Conservation (phyloP, 2,329 filamentous ascomycete genomes). For the Penicillium oxalicum region DNA sequence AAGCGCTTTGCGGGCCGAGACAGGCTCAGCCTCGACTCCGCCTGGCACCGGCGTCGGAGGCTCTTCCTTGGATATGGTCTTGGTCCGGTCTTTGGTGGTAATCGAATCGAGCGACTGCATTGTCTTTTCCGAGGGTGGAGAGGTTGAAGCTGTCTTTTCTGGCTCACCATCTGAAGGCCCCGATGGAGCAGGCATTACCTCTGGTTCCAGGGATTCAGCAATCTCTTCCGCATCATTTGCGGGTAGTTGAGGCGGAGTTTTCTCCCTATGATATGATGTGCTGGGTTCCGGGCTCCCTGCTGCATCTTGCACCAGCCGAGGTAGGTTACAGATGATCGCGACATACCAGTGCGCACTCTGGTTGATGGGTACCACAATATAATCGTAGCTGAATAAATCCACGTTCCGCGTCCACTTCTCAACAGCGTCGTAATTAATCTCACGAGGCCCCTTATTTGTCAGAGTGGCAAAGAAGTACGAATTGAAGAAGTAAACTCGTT, state of each 20-base stretch:
- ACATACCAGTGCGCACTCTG: constrained; percentile 87
- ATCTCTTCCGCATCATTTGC: constrained; percentile 23
- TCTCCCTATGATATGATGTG: constrained; percentile 3
- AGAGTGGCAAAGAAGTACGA: constrained; percentile 85
- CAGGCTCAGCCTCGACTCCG: constrained; percentile 23
- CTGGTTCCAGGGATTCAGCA: constrained; percentile 22
- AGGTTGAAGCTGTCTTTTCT: background rate
- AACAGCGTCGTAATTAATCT: constrained; percentile 78
- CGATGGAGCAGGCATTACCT: constrained; percentile 10
- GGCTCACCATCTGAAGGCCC: background rate
- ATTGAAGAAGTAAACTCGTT: constrained; percentile 80
- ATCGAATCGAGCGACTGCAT: constrained; percentile 26
- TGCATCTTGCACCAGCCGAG: constrained; percentile 47
- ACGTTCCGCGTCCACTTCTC: constrained; percentile 80
- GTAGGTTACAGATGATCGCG: constrained; percentile 87
- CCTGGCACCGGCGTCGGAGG: constrained; percentile 23
- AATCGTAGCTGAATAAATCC: constrained; percentile 80
- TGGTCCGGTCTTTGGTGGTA: constrained; percentile 5
- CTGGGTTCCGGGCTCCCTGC: constrained; percentile 5
- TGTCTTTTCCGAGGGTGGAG: constrained; percentile 17
- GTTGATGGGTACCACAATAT: constrained; percentile 87
- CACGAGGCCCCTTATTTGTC: constrained; percentile 52
- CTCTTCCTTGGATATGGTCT: constrained; percentile 21
- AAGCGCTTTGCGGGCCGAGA: background rate
- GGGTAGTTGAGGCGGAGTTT: constrained; percentile 9